Evolutionary conservation across 1,284 basidiomycete genomes (phyloP), one percentile per base, ranked within the genome.

Genomic region (Polyporus tsugae): DNA sequence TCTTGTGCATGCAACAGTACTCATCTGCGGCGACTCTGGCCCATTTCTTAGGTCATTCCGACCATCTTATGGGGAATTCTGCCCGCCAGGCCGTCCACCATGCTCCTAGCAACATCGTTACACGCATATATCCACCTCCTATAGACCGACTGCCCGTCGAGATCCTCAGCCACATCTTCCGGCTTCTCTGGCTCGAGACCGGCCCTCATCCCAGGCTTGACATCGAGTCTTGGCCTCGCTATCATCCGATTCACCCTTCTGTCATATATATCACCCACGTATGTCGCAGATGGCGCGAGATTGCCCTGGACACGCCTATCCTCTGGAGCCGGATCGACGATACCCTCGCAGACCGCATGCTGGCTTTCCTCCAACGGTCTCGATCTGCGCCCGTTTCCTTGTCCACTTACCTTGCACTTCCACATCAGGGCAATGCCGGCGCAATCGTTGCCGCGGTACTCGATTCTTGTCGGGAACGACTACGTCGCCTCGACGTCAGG

Each of bases 161-260:
- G 52, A 61, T 68, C 59, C 60, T 68, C 60, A 63, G 58, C 25
- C 63, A 64, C 59, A 42, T 68, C 63, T 68, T 68, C 60, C 36
- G 55, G n/a, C 15, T 25, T 7, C 46, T 68, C 36, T 65, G 63
- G 63, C 33, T n/a, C 39, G 58, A 49, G 38, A 68, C 67, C 41
- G 42, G 53, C 22, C 67, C 63, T 36, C 67, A 58, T 44, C 67
- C 67, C 29, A 63, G 60, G 17, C 60, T 68, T 35, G 67, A 68
- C 60, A 68, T 68, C n/a, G 67, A 68, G 49, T 58, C 67, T 13
- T 64, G 67, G 67, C 67, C 67, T 4, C 60, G 67, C 63, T 65
- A 64, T 29, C 49, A 55, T 10, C 52, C 58, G 4, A 19, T 65
- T 25, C 59, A 65, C 25, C 36, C 63, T 3, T 61, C 67, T 39